Evolutionary conservation across 2,329 filamentous ascomycete genomes (phyloP), one percentile per base, ranked within the genome.

Genomic region (Westerdykella aurantiaca): DNA sequence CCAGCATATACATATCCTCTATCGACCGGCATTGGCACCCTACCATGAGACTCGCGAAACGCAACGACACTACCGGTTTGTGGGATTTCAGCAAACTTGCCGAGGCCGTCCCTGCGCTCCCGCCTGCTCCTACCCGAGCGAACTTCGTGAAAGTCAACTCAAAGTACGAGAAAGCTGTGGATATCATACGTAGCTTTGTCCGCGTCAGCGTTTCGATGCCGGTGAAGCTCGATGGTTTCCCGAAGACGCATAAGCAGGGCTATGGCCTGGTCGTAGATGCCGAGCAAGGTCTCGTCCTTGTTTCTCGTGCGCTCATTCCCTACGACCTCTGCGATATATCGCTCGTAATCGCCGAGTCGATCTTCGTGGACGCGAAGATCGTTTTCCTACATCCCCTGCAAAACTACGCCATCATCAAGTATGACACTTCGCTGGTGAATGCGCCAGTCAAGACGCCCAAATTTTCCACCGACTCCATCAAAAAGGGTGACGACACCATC

Each of bases 201-300:
- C 85, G 93, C 33, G 86, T 98, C 43, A 85, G 87, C 51, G 95
- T 90, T 57, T 86, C 84, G 18, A 91, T 98, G 84, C 93, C 93
- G 0, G 74, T 98, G 49, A 97, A 97, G 74, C 78, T 98, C 9
- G 93, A 98, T 64, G 93, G 93, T n/a, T 98, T 95, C 65, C 94
- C 93, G 5, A 88, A 93, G 66, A 88, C 93, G 53, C 80, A 89
- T 39, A 93, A 95, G 70, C 93, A 89, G 72, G 93, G 93, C 1
- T 96, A 95, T 76, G 93, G 93, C 33, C 73, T 98, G 31, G 91
- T 98, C n/a, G 87, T 98, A 49, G 93, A 98, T 68, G 93, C 94
- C 0, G 88, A 94, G 48, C 91, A 96, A 71, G 93, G 93, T 14
- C 77, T 98, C 14, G 93, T 98, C 6, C 80, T 97, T 47, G 91